phyloP scores from a whole-genome alignment of 2,329 filamentous ascomycete species.

The Epichloe sylvatica region DNA sequence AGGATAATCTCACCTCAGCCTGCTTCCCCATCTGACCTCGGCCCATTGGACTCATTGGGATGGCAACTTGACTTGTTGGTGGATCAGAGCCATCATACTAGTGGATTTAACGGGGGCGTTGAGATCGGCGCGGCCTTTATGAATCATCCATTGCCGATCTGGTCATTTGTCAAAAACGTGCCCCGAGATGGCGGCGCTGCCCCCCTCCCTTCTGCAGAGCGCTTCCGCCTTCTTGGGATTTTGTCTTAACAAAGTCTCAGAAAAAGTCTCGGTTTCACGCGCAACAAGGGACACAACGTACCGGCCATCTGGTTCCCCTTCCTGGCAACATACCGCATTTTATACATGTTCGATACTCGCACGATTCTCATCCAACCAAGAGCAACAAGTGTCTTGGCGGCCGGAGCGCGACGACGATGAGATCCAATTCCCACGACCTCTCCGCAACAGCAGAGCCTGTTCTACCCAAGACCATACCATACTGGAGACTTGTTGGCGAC shows the following conservation, averaged over 20 bases:
- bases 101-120: background rate
- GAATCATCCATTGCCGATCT: background rate
- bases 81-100: no score
- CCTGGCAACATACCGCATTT: no score
- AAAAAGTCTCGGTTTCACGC: no score
- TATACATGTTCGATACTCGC: background rate
- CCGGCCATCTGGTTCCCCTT: no score
- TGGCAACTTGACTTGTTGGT: no score
- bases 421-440: background rate
- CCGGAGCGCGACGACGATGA: background rate
- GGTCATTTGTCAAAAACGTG: background rate
- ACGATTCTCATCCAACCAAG: background rate
- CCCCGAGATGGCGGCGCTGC: no score
- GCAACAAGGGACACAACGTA: no score
- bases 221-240: no score
- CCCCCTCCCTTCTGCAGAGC: background rate
- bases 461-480: constrained; percentile 2
- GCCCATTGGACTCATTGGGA: no score
- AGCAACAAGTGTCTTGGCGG: background rate
- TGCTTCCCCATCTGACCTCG: no score
- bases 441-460: background rate
- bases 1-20: no score
- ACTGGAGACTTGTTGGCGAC: constrained; percentile 30
- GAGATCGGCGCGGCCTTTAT: background rate
- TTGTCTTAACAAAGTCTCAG: no score